Evolutionary conservation across 768 basidiomycete species (phyloP), one percentile per base, ranked within the genome.

Genomic region (Agrocybe chaxingu): DNA sequence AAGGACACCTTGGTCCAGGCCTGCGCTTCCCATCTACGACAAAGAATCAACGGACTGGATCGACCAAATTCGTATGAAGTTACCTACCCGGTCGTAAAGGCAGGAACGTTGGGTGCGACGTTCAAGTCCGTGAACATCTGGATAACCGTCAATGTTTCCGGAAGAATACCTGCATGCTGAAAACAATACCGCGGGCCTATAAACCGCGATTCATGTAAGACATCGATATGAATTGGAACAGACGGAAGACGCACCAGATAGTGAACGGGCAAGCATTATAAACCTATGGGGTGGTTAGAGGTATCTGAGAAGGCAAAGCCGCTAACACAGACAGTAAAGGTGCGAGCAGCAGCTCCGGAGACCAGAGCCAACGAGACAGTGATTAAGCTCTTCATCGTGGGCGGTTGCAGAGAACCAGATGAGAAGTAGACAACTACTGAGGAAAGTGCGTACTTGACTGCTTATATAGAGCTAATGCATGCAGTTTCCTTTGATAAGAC

Each of bases 241-340:
- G 38, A 38, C 13, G 5, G 16, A 4, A 1, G 24, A 51, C 72
- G 48, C 53, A 83, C 84, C 84, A 85, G 51, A 85, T 73, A 0
- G 83, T 85, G 67, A 82, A 86, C 0, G 82, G 75, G 60, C 84
- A 85, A 7, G 66, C 74, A 63, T 85, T 86, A 60, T 76, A 73
- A 11, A 81, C 76, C 70, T 72, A 34, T 42, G 24, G 48, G 12
- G 32, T 16, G 36, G 36, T 45, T 7, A 29, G 33, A 42, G 34
- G 51, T 32, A 31, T 6, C 18, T 29, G 19, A 46, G 16, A 11
- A 24, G n/a, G 31, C 16, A 31, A 38, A 32, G 12, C 36, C 52
- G 24, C 29, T 48, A 24, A 37, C n/a, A 13, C 35, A 24, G 40
- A 51, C 54, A 10, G 51, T 55, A 37, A 58, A 52, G 7, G 50